Conservation (phyloP, 441 rosid genomes). For the Populus hybrid region DNA sequence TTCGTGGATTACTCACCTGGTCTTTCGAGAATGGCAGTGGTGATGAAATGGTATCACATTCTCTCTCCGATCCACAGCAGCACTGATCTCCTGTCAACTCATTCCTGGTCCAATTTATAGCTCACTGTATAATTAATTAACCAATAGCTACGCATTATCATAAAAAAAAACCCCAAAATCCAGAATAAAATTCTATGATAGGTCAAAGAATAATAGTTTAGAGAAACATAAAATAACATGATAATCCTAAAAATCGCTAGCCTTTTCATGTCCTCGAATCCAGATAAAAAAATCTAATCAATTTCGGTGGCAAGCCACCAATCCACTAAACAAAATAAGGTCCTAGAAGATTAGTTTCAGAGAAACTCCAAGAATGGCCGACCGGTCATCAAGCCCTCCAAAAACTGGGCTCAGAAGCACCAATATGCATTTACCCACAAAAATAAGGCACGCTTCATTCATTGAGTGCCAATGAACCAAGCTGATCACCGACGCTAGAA, state of each 20-base stretch:
- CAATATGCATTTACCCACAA: neutral
- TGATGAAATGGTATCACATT: neutral
- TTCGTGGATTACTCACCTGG: neutral
- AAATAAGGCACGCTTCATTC: slow-evolving; percentile 24
- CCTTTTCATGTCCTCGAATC: neutral
- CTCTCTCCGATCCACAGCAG: neutral
- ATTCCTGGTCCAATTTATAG: neutral
- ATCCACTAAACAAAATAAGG: neutral
- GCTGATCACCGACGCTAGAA: slow-evolving; percentile 36
- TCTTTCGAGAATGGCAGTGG: neutral
- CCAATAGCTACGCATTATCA: neutral
- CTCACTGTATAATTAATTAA: too few relatives aligned
- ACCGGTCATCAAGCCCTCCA: slow-evolving; percentile 11
- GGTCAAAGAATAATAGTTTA: slow-evolving; percentile 1
- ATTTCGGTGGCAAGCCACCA: neutral
- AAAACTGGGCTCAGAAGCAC: slow-evolving; percentile 6
- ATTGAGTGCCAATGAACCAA: slow-evolving; percentile 29
- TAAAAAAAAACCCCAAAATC: neutral
- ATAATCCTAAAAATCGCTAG: neutral
- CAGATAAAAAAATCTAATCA: neutral
- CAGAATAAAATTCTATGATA: neutral
- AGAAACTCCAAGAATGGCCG: slow-evolving; percentile 2
- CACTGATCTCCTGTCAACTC: neutral
- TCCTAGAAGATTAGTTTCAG: slow-evolving; percentile 2
- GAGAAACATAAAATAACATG: neutral